Conservation (phyloP, 2,329 filamentous ascomycete genomes). For the Fusarium beomiforme region DNA sequence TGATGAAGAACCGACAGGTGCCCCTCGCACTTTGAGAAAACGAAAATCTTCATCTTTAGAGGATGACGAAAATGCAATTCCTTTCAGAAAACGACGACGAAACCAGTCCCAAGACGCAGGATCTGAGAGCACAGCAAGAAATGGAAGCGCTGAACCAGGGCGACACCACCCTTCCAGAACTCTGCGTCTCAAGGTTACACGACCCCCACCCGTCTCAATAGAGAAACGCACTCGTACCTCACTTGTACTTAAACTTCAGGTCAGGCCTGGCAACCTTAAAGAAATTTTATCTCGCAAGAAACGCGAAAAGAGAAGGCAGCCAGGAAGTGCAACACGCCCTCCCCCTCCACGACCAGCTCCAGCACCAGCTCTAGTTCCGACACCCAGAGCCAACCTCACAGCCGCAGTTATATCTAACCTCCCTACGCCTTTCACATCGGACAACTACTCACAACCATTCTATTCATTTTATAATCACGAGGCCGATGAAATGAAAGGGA, state of each 20-base stretch:
- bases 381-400: constrained; percentile 30
- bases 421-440: constrained; percentile 66
- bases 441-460: constrained; percentile 79
- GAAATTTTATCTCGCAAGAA: constrained; percentile 50
- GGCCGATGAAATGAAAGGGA: constrained; percentile 86
- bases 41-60: constrained; percentile 82
- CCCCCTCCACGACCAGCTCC: constrained; percentile 39
- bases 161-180: constrained; percentile 62
- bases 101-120: constrained; percentile 57
- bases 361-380: constrained; percentile 28
- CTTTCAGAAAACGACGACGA: constrained; percentile 64
- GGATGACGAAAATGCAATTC: constrained; percentile 63
- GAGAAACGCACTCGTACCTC: constrained; percentile 50
- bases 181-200: constrained; percentile 62
- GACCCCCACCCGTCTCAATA: constrained; percentile 54
- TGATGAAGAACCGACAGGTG: constrained; percentile 54
- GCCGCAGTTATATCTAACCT: constrained; percentile 46
- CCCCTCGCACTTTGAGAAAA: constrained; percentile 81
- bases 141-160: constrained; percentile 43
- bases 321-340: constrained; percentile 29
- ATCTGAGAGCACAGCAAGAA: constrained; percentile 49
- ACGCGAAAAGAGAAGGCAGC: constrained; percentile 46
- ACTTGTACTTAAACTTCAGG: constrained; percentile 50
- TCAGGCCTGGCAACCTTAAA: constrained; percentile 51
- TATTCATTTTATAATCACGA: constrained; percentile 92